Evolutionary conservation across 495 filamentous ascomycete species (phyloP), one percentile per base, ranked within the genome.

Genomic region (Bryoglossum gracile): DNA sequence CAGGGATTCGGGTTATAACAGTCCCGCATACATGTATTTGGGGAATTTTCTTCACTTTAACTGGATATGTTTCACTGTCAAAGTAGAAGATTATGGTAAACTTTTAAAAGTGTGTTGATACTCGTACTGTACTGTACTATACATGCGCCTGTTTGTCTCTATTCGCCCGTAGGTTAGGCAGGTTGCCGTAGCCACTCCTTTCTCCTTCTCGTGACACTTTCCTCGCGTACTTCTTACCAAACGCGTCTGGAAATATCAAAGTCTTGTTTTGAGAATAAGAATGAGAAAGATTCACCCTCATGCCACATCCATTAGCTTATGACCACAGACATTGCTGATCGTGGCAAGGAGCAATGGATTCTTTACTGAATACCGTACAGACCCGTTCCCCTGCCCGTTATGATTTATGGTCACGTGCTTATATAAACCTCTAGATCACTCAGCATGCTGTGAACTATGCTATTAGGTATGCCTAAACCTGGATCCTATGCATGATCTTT

Each of bases 371-470:
- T 34, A 81, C 80, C 50, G 77, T 92, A 65, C 8, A 18, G 33
- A 1, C 1, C 14, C 56, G 74, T 51, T 51, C 56, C 37, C 30
- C 22, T 25, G 39, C 19, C 34, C 10, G 21, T 38, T 33, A 43
- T 43, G 42, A 47, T 60, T 43, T 58, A 33, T 53, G 28, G 18
- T 59, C 39, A 53, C 52, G 54, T 57, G 57, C 50, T 60, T 1
- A 60, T 22, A 14, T 26, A 16, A 22, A 5, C 25, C 23, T 32
- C 41, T 46, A 84, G 81, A 67, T 86, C 57, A 86, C 83, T 38
- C 76, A 84, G 60, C 89, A 94, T 69, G 87, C 88, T 38, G 83
- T 90, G 78, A 95, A 89, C 67, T 90, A 87, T 75, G 89, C 87
- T 65, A 86, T 95, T 52, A 72, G 81, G 75, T 81, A 66, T 8